Evolutionary conservation across 352 stramenopile genomes (phyloP).

Genomic region (Thraustochytrium sp.): DNA sequence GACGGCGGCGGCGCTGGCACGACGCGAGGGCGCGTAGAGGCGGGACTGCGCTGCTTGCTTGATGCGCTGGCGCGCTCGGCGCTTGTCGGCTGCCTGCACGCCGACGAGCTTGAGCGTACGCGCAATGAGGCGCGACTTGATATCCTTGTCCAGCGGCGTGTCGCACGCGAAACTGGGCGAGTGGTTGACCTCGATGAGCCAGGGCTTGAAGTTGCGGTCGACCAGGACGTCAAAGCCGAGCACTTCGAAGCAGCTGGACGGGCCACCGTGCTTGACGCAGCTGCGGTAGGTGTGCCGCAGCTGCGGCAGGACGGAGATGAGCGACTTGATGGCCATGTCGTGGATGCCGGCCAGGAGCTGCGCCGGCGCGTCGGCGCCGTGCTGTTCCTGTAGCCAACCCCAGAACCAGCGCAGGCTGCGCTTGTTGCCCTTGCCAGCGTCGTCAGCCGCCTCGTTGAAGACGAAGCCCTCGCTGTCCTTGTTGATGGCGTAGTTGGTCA

Average conservation of each 20-base stretch:
- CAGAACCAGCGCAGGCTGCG: slow-evolving; percentile 55
- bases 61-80: neutral
- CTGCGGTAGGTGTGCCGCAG: slow-evolving; percentile 44
- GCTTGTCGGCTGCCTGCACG: slow-evolving; percentile 27
- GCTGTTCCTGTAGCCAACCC: neutral
- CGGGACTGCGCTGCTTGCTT: slow-evolving; percentile 20
- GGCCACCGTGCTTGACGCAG: neutral
- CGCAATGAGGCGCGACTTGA: slow-evolving; percentile 85
- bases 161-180: slow-evolving; percentile 67
- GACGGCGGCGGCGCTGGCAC: too few relatives aligned
- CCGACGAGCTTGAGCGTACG: slow-evolving; percentile 23
- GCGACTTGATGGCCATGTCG: slow-evolving; percentile 48
- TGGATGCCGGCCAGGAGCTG: slow-evolving; percentile 60
- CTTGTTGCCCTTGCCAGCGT: slow-evolving; percentile 70
- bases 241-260: slow-evolving; percentile 77
- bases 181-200: slow-evolving; percentile 96
- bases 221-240: slow-evolving; percentile 94
- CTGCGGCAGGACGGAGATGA: slow-evolving; percentile 45
- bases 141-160: slow-evolving; percentile 83
- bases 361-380: neutral
- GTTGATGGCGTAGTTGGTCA: slow-evolving; percentile 86
- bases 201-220: slow-evolving; percentile 85
- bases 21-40: slow-evolving; percentile 12
- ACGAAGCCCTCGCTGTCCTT: slow-evolving; percentile 76
- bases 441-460: too few relatives aligned